Evolutionary conservation across 768 basidiomycete genomes (phyloP).

Genomic region (Fomitopsis serialis): DNA sequence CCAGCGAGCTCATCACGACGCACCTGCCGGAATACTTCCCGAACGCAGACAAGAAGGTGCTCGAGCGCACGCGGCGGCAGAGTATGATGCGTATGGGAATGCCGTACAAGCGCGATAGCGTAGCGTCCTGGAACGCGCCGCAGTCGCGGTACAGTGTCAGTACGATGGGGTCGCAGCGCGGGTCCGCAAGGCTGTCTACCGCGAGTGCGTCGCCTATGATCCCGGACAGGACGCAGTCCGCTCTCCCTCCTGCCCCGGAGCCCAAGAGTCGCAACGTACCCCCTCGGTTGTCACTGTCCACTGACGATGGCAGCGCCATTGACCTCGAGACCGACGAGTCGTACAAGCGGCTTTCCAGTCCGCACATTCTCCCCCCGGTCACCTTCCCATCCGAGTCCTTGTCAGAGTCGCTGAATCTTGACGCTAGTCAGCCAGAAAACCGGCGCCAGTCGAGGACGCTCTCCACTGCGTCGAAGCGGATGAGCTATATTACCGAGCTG

Average conservation of each 20-base stretch:
- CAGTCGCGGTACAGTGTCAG: slow-evolving; percentile 61
- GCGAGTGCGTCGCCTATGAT: slow-evolving; percentile 10
- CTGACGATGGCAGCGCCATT: slow-evolving; percentile 62
- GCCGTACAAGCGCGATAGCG: slow-evolving; percentile 43
- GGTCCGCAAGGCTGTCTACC: slow-evolving; percentile 25
- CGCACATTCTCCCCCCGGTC: slow-evolving; percentile 72
- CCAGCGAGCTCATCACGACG: slow-evolving; percentile 93
- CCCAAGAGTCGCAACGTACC: slow-evolving; percentile 30
- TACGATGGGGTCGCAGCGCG: slow-evolving; percentile 41
- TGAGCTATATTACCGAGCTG: slow-evolving; percentile 79
- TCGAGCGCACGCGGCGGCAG: slow-evolving; percentile 83
- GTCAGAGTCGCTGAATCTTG: slow-evolving; percentile 68
- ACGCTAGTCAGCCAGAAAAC: slow-evolving; percentile 22
- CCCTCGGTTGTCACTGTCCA: slow-evolving; percentile 71
- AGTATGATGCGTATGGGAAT: slow-evolving; percentile 73
- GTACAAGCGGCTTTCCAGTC: slow-evolving; percentile 28
- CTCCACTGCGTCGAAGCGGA: slow-evolving; percentile 51
- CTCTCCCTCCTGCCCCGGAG: neutral
- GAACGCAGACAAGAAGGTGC: slow-evolving; percentile 82
- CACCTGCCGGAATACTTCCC: slow-evolving; percentile 97
- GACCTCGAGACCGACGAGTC: slow-evolving; percentile 39
- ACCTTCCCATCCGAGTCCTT: slow-evolving; percentile 75
- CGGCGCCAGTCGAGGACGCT: slow-evolving; percentile 37
- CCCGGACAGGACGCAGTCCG: slow-evolving; percentile 9
- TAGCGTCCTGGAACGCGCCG: slow-evolving; percentile 40